These are phyloP conservation scores for Vitellaria paradoxa DNA, from an alignment of 179 eudicot genomes.

Conservation along the genomic window DNA sequence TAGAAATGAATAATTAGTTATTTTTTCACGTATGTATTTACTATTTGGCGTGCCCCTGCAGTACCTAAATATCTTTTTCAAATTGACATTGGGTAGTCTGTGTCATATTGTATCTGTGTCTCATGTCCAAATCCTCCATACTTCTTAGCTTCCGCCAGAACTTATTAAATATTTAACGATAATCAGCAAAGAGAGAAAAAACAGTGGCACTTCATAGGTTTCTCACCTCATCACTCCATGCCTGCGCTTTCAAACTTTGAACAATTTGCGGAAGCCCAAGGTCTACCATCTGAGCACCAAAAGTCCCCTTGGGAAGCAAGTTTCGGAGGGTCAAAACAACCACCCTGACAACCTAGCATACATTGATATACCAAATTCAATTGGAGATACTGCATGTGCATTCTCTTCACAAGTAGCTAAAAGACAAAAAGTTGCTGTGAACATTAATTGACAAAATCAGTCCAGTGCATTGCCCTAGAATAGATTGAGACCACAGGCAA, in stretches of 20 bases:
- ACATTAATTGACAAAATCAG: not conserved
- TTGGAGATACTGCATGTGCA: not conserved
- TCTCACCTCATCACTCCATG: conserved; percentile 65
- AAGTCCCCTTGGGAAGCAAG: conserved; percentile 78
- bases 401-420: not conserved
- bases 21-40: no score
- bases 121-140: no score
- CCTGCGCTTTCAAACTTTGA: conserved; percentile 50
- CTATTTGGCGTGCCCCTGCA: no score
- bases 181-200: not conserved
- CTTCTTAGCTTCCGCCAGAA: not conserved
- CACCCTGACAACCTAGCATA: conserved; percentile 77
- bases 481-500: not conserved
- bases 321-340: conserved; percentile 82
- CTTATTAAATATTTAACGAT: not conserved
- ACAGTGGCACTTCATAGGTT: not conserved
- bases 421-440: not conserved
- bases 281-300: conserved; percentile 94
- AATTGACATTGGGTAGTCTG: no score
- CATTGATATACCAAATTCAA: conserved; percentile 14
- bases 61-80: no score
- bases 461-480: not conserved
- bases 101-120: no score
- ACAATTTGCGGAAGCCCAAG: conserved; percentile 80
- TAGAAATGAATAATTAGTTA: no score